Base-by-base conservation (phyloP, 495 filamentous ascomycete genomes). In the Penicillium manginii region DNA sequence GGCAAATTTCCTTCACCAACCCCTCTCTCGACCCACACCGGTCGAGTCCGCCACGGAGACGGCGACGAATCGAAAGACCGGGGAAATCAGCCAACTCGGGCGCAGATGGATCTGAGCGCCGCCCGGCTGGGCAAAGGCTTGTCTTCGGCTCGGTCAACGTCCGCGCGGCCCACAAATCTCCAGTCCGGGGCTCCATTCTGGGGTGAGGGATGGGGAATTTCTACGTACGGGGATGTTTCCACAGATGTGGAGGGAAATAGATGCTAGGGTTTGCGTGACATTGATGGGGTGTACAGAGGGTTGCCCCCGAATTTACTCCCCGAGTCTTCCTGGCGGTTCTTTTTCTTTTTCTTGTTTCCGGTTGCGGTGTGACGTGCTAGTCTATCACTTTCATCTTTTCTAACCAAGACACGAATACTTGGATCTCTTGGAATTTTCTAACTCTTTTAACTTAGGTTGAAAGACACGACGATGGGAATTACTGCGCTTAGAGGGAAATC, bases 401-500 rank as follows among this genome's bases (percentile, higher is more conserved):
- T 14, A 39, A n/a, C n/a, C n/a, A n/a, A n/a, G n/a, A n/a, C n/a
- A n/a, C n/a, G n/a, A n/a, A n/a, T n/a, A n/a, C n/a, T n/a, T n/a
- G n/a, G n/a, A n/a, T n/a, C n/a, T n/a, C n/a, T n/a, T n/a, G n/a
- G n/a, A n/a, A n/a, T n/a, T n/a, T n/a, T n/a, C n/a, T n/a, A n/a
- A n/a, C n/a, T n/a, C n/a, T n/a, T n/a, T n/a, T n/a, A n/a, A n/a
- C n/a, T n/a, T n/a, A n/a, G n/a, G n/a, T n/a, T n/a, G n/a, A n/a
- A n/a, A n/a, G n/a, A n/a, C n/a, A n/a, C n/a, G n/a, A n/a, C 3
- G 32, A 60, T 60, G 57, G 52, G 40, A 47, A 49, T 58, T 11
- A 46, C 57, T 50, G 57, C 45, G 52, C 54, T 65, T 0, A 56
- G 55, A 35, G 62, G 62, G 15, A 65, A 61, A 32, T 50, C 55